These are phyloP conservation scores for Puccinia coronata DNA, from an alignment of 1,284 basidiomycete genomes.

Conservation along the genomic window DNA sequence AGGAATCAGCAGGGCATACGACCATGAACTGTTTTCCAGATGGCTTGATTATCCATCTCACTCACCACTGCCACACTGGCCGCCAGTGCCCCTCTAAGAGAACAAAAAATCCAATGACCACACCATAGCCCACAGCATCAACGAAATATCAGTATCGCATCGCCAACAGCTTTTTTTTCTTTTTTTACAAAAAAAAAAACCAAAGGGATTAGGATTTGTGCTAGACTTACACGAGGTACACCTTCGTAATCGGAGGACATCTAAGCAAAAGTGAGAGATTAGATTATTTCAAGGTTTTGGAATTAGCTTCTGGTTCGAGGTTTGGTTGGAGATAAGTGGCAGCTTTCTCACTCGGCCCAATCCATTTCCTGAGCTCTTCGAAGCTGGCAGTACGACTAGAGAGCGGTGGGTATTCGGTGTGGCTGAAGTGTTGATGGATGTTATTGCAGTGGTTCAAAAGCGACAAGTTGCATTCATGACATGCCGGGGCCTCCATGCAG, in stretches of 20 bases:
- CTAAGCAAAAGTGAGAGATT: background rate
- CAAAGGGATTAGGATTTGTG: no score
- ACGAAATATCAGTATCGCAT: no score
- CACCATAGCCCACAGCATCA: background rate
- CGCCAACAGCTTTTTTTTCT: no score
- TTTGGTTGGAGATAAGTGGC: background rate
- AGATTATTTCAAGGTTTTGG: background rate
- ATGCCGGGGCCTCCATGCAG: background rate
- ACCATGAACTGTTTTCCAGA: background rate
- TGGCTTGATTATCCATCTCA: background rate
- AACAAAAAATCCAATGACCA: background rate
- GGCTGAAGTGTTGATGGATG: background rate
- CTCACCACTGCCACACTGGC: conserved; percentile 48
- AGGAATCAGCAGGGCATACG: background rate
- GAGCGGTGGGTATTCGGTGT: no score
- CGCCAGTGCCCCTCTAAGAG: conserved; percentile 38
- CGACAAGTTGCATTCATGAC: no score
- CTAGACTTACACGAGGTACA: conserved; percentile 41
- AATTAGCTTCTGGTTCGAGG: background rate
- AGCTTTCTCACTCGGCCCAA: conserved; percentile 47
- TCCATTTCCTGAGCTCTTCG: conserved; percentile 26
- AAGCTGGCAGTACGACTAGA: no score
- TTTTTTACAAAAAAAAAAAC: background rate
- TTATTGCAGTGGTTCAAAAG: no score
- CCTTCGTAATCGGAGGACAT: conserved; percentile 48